Conservation (phyloP, 2,329 filamentous ascomycete genomes). For the Catunica adiposa region DNA sequence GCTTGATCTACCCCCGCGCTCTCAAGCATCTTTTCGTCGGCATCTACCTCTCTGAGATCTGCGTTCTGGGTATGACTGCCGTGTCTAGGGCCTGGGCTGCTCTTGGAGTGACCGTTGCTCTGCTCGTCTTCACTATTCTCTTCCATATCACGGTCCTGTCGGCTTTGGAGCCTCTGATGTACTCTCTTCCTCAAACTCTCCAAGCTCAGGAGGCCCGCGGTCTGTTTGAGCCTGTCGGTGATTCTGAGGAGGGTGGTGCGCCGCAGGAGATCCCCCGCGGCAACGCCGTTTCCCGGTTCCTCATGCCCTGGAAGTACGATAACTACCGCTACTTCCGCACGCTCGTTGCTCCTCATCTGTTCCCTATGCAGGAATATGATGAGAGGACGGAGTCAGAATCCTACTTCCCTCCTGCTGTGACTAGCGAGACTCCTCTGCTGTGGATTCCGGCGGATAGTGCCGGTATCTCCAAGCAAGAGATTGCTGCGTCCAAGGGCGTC, state of each 20-base stretch:
- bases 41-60: constrained; percentile 64
- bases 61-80: constrained; percentile 66
- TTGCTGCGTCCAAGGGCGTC: constrained; percentile 51
- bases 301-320: constrained; percentile 62
- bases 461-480: constrained; percentile 62
- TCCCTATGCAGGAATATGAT: constrained; percentile 20
- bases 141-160: constrained; percentile 58
- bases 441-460: constrained; percentile 69
- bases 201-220: constrained; percentile 24
- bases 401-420: constrained; percentile 58
- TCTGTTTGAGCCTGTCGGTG: constrained; percentile 24
- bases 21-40: constrained; percentile 74
- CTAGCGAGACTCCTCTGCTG: constrained; percentile 45
- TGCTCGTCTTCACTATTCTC: constrained; percentile 58
- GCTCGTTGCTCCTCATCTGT: constrained; percentile 43
- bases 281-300: constrained; percentile 18
- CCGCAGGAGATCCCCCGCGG: neutral
- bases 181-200: constrained; percentile 50
- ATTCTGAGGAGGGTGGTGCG: constrained; percentile 19
- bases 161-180: constrained; percentile 54
- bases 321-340: constrained; percentile 55
- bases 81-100: constrained; percentile 52
- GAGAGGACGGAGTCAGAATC: constrained; percentile 46
- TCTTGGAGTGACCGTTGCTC: constrained; percentile 56
- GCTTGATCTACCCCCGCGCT: constrained; percentile 72